Percentiles rank a stretch among this genome's conserved stretches.
Evolutionary conservation across 176 grass and related monocot species (phyloP).

Genomic region (Puccinellia tenuiflora): DNA sequence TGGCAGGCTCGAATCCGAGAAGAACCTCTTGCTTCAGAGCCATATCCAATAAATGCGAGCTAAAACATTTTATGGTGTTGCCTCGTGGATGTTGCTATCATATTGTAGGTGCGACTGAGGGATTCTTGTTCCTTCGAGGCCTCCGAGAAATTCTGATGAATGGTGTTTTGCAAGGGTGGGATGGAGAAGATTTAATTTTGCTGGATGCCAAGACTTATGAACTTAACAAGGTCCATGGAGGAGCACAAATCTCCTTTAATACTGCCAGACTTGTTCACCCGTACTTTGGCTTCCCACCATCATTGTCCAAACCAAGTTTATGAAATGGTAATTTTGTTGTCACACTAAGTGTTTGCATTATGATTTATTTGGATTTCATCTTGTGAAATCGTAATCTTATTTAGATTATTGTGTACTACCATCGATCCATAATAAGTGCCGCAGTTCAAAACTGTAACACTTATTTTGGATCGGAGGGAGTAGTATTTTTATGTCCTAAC

Average conservation of each 20-base stretch:
- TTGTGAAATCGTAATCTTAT: background rate
- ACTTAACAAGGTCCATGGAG: background rate
- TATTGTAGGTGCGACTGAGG: background rate
- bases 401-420: background rate
- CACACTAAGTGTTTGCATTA: background rate
- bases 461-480: too few relatives aligned
- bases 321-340: slow-evolving; percentile 9
- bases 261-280: background rate
- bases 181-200: background rate
- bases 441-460: too few relatives aligned
- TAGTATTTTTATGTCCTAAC: background rate
- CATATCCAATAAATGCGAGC: too few relatives aligned
- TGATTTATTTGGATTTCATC: background rate
- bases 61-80: background rate
- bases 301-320: slow-evolving; percentile 1
- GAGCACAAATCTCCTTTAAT: too few relatives aligned
- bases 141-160: background rate
- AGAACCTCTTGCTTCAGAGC: too few relatives aligned
- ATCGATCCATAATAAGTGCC: too few relatives aligned
- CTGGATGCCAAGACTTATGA: background rate
- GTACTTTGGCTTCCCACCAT: slow-evolving; percentile 5
- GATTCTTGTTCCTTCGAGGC: slow-evolving; percentile 13
- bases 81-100: background rate
- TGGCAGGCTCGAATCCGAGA: too few relatives aligned
- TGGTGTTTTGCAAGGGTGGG: background rate